Percentiles rank a stretch among this genome's conserved stretches.
phyloP scores from a whole-genome alignment of 176 grass and related monocot species.

The Triticum monococcum region DNA sequence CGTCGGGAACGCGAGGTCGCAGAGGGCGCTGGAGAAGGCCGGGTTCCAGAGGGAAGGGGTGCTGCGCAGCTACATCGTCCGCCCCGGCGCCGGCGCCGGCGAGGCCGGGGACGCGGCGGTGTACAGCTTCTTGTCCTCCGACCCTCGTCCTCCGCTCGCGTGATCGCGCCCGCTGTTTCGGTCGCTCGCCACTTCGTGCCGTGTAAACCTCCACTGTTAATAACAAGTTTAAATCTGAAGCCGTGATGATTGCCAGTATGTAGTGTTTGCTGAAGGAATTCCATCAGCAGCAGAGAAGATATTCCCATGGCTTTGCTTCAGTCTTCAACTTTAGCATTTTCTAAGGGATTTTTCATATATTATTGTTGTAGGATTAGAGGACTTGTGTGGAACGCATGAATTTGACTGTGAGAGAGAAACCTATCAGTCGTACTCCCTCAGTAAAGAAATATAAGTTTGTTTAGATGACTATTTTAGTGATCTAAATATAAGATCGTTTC shows the following conservation, averaged over 20 bases:
- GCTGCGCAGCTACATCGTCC: conserved; percentile 38
- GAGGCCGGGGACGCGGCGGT: conserved; percentile 32
- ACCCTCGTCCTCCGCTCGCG: not conserved
- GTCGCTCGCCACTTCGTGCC: not conserved
- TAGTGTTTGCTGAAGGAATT: not conserved
- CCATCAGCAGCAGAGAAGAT: no score
- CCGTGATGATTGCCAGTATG: not conserved
- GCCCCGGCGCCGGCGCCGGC: not conserved
- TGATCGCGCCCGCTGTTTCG: not conserved
- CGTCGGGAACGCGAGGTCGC: conserved; percentile 44
- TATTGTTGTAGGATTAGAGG: no score
- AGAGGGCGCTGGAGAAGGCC: conserved; percentile 62
- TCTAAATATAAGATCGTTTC: no score
- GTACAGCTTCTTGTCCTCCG: conserved; percentile 51
- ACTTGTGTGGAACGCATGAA: no score
- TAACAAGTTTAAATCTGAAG: not conserved
- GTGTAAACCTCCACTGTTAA: not conserved
- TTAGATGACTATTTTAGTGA: no score
- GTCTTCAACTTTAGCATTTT: no score
- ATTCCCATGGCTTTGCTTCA: no score
- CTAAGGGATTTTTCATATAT: no score
- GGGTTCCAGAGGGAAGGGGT: conserved; percentile 52
- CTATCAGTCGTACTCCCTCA: no score
- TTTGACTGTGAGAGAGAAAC: no score
- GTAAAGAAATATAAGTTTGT: no score